These are phyloP conservation scores for Miamiensis avidus DNA, from an alignment of 169 alveolate species.

Conservation along the genomic window DNA sequence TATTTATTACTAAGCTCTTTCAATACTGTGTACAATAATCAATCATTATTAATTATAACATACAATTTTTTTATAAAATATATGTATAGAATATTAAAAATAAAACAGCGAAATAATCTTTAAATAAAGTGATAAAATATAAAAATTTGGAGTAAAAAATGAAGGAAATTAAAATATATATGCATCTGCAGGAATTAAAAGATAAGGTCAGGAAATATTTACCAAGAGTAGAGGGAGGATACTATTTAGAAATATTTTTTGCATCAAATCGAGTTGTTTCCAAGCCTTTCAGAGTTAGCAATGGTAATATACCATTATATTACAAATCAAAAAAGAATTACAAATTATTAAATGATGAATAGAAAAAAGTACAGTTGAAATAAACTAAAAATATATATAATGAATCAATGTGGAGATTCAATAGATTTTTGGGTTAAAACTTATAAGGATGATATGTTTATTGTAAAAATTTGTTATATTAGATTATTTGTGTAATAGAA, in stretches of 20 bases:
- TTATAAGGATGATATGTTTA: not conserved
- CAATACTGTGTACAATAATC: too few relatives aligned
- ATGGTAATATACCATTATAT: not conserved
- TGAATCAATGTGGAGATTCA: not conserved
- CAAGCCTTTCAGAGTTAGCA: not conserved
- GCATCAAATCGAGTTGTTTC: not conserved
- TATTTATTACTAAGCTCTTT: too few relatives aligned
- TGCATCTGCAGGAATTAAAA: not conserved
- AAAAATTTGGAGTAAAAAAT: not conserved
- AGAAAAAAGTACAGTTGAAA: not conserved
- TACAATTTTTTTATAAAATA: too few relatives aligned
- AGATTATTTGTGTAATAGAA: too few relatives aligned
- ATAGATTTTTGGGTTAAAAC: not conserved
- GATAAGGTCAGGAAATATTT: not conserved
- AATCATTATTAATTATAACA: too few relatives aligned
- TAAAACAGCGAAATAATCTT: not conserved
- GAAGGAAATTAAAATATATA: not conserved
- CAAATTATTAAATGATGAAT: not conserved
- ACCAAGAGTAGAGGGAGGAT: not conserved
- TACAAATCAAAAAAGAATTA: not conserved
- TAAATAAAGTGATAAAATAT: too few relatives aligned
- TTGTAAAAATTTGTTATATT: not conserved
- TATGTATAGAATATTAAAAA: too few relatives aligned
- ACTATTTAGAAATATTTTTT: not conserved
- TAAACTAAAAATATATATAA: too few relatives aligned